Conservation (phyloP, 2,329 filamentous ascomycete genomes). For the Epichloe glyceriae region DNA sequence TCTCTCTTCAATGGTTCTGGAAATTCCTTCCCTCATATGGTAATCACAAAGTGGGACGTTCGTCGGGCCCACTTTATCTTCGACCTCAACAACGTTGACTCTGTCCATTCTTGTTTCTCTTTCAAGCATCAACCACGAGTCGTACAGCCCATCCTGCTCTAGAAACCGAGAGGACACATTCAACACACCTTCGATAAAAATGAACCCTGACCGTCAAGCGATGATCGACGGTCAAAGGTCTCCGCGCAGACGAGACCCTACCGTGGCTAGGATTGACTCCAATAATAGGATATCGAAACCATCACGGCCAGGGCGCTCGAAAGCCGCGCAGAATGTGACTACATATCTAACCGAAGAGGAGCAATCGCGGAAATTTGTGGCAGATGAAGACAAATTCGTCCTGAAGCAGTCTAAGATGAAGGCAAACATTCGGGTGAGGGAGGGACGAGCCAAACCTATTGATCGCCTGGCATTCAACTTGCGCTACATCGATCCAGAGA, state of each 20-base stretch:
- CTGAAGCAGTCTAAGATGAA: slow-evolving; percentile 97
- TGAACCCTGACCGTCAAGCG: slow-evolving; percentile 42
- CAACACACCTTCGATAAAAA: slow-evolving; percentile 11
- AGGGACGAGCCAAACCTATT: slow-evolving; percentile 80
- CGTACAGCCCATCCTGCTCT: background rate
- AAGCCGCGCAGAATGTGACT: slow-evolving; percentile 17
- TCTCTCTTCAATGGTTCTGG: too few relatives aligned
- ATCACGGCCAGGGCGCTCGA: slow-evolving; percentile 18
- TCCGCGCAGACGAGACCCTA: slow-evolving; percentile 33
- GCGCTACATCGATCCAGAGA: slow-evolving; percentile 73
- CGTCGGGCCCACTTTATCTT: background rate
- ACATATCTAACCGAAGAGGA: slow-evolving; percentile 58
- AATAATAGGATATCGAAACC: slow-evolving; percentile 45
- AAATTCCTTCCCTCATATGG: background rate
- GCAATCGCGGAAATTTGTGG: slow-evolving; percentile 71
- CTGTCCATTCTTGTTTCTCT: background rate
- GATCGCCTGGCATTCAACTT: slow-evolving; percentile 89
- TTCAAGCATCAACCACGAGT: background rate
- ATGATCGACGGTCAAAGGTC: slow-evolving; percentile 39
- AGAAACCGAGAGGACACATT: background rate
- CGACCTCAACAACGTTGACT: background rate
- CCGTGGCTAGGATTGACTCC: slow-evolving; percentile 41
- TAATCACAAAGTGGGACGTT: background rate
- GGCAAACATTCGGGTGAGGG: slow-evolving; percentile 84
- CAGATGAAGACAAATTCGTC: slow-evolving; percentile 91